These are phyloP conservation scores for Hyaloscypha finlandica DNA, from an alignment of 495 filamentous ascomycete genomes.

Conservation along the genomic window DNA sequence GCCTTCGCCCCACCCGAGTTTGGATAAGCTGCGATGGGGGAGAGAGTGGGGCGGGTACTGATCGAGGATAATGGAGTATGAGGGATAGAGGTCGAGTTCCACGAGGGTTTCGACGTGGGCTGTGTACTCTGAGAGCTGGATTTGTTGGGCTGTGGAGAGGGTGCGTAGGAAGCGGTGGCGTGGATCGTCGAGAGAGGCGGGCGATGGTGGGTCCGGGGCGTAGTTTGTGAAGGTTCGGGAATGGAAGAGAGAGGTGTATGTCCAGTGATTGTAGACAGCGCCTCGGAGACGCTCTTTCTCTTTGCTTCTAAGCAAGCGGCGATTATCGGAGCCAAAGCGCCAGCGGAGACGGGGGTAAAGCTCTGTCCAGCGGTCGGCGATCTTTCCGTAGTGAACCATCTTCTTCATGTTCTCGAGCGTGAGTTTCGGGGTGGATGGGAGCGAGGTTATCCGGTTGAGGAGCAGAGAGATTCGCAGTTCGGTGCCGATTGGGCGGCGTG, in stretches of 20 bases:
- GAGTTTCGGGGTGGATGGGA: conserved; percentile 31
- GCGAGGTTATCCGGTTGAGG: conserved; percentile 36
- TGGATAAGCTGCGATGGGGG: conserved; percentile 11
- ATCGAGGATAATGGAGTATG: conserved; percentile 24
- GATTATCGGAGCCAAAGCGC: conserved; percentile 56
- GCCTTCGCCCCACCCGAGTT: conserved; percentile 29
- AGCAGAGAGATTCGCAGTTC: conserved; percentile 29
- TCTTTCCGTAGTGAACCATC: conserved; percentile 56
- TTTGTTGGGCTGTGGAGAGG: conserved; percentile 22
- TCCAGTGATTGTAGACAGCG: conserved; percentile 72
- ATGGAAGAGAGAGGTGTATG: conserved; percentile 40
- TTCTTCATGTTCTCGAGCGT: conserved; percentile 59
- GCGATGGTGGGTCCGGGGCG: conserved; percentile 27
- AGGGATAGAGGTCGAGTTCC: conserved; percentile 28
- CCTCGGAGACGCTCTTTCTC: conserved; percentile 64
- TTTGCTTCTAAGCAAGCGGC: conserved; percentile 58
- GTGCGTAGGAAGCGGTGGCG: conserved; percentile 29
- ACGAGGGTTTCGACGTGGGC: conserved; percentile 24
- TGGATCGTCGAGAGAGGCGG: conserved; percentile 22
- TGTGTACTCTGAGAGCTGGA: conserved; percentile 27
- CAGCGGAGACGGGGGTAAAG: conserved; percentile 73
- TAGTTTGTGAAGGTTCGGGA: conserved; percentile 28
- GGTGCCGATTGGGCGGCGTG: conserved; percentile 30
- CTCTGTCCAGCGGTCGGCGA: conserved; percentile 63
- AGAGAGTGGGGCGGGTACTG: conserved; percentile 20